Conservation (phyloP, 176 grass and related monocot species). For the Triticum monococcum region DNA sequence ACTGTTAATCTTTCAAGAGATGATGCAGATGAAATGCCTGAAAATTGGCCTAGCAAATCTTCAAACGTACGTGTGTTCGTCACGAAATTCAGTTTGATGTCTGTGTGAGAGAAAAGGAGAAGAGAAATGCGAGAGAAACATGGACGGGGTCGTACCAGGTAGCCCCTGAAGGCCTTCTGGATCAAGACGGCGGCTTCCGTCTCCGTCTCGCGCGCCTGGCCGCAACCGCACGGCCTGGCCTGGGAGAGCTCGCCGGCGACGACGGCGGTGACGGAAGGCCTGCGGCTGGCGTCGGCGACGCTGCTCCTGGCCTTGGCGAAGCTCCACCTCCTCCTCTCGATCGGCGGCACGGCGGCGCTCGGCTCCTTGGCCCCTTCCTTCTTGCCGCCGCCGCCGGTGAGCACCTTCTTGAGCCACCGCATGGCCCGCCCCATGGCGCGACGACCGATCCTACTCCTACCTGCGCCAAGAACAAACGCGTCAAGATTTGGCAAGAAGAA, state of each 20-base stretch:
- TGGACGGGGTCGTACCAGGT: conserved; percentile 48
- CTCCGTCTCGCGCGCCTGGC: conserved; percentile 19
- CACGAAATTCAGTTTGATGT: background rate
- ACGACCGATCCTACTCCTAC: background rate
- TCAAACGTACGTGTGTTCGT: background rate
- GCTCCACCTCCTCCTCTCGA: conserved; percentile 88
- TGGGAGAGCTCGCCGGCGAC: conserved; percentile 47
- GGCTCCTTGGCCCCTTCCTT: conserved; percentile 42
- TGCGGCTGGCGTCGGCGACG: conserved; percentile 18
- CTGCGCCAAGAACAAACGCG: background rate
- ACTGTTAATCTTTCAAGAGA: background rate
- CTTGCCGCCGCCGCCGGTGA: conserved; percentile 72
- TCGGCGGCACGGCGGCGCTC: background rate
- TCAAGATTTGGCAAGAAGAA: background rate
- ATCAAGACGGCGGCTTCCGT: conserved; percentile 54
- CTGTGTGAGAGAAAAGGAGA: background rate
- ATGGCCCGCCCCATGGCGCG: conserved; percentile 65
- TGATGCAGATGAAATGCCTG: background rate
- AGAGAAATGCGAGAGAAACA: background rate
- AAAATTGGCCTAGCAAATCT: background rate
- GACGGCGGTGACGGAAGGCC: conserved; percentile 36
- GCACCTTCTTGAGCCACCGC: conserved; percentile 76
- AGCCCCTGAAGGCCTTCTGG: conserved; percentile 79
- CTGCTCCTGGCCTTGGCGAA: conserved; percentile 68
- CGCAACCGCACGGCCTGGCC: conserved; percentile 27